A percentile compares a stretch with the other conserved stretches of the same genome.
phyloP scores from a whole-genome alignment of 2,329 filamentous ascomycete genomes.

The Cercospora sesami region DNA sequence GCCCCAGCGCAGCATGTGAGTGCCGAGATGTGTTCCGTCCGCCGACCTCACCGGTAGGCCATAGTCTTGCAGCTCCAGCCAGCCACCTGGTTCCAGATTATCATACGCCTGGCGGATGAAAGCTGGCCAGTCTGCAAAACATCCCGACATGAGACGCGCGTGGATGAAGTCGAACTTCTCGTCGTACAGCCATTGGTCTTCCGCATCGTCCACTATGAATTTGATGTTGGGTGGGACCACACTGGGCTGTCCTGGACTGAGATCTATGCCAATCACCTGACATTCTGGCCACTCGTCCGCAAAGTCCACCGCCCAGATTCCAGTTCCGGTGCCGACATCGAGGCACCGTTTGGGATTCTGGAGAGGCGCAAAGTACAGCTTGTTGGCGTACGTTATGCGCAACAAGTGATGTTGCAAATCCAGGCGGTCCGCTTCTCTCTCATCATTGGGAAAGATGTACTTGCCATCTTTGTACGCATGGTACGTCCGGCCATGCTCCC shows the following conservation, averaged over 20 bases:
- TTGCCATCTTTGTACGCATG: conserved; percentile 44
- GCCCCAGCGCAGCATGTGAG: conserved; percentile 39
- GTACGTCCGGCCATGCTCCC: conserved; percentile 42
- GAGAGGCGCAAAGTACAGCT: conserved; percentile 50
- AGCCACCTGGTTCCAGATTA: conserved; percentile 54
- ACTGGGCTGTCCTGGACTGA: conserved; percentile 53
- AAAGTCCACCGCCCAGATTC: conserved; percentile 60
- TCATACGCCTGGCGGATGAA: conserved; percentile 53
- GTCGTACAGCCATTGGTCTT: conserved; percentile 59
- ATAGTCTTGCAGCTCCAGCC: conserved; percentile 54
- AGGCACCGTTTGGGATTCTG: conserved; percentile 46
- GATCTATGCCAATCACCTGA: conserved; percentile 49
- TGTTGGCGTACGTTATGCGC: conserved; percentile 50
- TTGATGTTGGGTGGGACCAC: conserved; percentile 61
- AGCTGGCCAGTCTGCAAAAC: conserved; percentile 55
- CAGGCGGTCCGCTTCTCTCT: conserved; percentile 42
- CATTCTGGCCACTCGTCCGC: conserved; percentile 46
- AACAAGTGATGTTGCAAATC: conserved; percentile 49
- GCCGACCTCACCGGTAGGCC: conserved; percentile 43
- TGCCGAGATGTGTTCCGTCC: conserved; percentile 41
- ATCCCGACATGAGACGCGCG: conserved; percentile 52
- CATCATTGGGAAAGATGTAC: conserved; percentile 46
- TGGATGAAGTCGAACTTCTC: conserved; percentile 59
- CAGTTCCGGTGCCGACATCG: conserved; percentile 56
- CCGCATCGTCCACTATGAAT: conserved; percentile 64